Percentiles rank a stretch among this genome's conserved stretches.
Evolutionary conservation across 257 asterid species (phyloP).

Genomic region (Scutellaria barbata): DNA sequence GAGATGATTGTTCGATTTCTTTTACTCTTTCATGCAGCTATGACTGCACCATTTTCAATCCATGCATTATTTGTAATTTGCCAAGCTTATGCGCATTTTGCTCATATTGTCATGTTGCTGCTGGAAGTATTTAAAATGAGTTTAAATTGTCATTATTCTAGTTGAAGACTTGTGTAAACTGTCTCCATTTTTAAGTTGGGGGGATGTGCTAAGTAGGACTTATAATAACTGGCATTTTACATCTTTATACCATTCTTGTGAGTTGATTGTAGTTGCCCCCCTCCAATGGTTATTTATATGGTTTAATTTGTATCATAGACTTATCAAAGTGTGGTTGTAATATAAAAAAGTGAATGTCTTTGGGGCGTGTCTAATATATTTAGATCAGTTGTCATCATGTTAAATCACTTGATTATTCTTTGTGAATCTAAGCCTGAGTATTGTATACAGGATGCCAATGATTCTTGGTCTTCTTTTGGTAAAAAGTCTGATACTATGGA

Average conservation of each 20-base stretch:
- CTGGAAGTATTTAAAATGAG: conserved; percentile 9
- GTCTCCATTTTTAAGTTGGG: conserved; percentile 3
- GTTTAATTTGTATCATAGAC: conserved; percentile 13
- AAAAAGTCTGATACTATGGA: conserved; percentile 34
- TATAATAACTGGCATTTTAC: neutral
- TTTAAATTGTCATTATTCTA: neutral
- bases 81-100: conserved; percentile 20
- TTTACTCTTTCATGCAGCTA: conserved; percentile 24
- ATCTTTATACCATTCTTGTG: conserved; percentile 5
- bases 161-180: neutral
- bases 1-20: conserved; percentile 7
- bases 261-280: neutral
- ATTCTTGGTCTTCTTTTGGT: conserved; percentile 47
- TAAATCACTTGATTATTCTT: conserved; percentile 16
- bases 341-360: neutral
- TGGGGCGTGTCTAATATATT: conserved; percentile 16
- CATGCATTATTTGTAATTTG: conserved; percentile 16
- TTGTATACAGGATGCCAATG: conserved; percentile 40
- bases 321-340: neutral
- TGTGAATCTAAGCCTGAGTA: conserved; percentile 9
- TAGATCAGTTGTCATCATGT: conserved; percentile 4
- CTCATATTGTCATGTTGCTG: conserved; percentile 7
- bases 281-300: neutral
- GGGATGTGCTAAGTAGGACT: conserved; percentile 1
- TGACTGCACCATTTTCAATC: conserved; percentile 11